Evolutionary conservation across 2,329 filamentous ascomycete species (phyloP), one percentile per base, ranked within the genome.

Genomic region (Cytospora piceae): DNA sequence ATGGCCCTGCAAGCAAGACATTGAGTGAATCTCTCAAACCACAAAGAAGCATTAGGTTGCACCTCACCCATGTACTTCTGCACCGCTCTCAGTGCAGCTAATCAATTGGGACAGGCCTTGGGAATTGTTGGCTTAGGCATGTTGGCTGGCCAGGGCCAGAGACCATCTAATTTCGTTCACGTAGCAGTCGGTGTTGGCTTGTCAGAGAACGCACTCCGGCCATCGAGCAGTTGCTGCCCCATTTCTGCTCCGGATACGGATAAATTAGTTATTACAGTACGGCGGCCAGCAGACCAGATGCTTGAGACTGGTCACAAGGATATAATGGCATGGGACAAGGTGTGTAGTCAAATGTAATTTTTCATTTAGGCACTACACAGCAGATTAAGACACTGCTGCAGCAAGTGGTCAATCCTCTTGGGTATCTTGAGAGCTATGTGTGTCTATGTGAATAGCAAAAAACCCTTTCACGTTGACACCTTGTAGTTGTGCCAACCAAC

Each of bases 321-420:
- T 11, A 34, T n/a, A 15, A 29, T 15, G 7, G 14, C n/a, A 54
- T 31, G 15, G 42, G 29, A 49, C 14, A 6, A n/a, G 42, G 11
- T 9, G 0, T 57, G 34, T 31, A 63, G 22, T 51, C 39, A 14
- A 15, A 20, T 57, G 11, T 51, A 29, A 34, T 52, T 51, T 37
- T 31, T 17, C 29, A 55, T 32, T 29, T 46, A 32, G 42, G 52
- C 53, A 57, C 39, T 57, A 39, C 22, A 51, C 61, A 52, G 61
- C 61, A 63, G 27, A 3, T 5, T 29, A 29, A 5, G 31, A 57
- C 53, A 57, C 39, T 57, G 53, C 53, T 29, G 46, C 53, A 52
- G 61, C 61, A 63, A 11, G 42, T 51, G 39, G 31, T n/a, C 61
- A 31, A 22, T 46, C 53, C n/a, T 37, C 17, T 49, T 31, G 54